Conservation (phyloP, 768 basidiomycete genomes). For the Tulasnella sp. region DNA sequence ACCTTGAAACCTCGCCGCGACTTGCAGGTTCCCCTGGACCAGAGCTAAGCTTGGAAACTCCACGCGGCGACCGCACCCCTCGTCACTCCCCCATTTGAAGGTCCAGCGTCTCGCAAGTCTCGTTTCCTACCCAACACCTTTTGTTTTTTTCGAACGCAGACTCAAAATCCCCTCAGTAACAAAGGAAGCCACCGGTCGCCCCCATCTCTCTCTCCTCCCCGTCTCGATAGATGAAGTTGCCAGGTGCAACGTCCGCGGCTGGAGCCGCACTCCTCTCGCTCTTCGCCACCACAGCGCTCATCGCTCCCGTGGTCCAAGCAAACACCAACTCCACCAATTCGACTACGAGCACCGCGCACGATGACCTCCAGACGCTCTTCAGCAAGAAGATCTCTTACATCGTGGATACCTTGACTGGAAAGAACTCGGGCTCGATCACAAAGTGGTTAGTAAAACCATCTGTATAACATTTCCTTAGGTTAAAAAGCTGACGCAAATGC, state of each 20-base stretch:
- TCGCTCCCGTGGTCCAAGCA: not conserved
- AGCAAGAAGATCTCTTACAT: not conserved
- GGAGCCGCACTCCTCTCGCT: not conserved
- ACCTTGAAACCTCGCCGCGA: not conserved
- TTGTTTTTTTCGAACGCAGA: not conserved
- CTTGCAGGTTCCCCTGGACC: not conserved
- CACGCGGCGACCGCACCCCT: not conserved
- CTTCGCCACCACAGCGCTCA: not conserved
- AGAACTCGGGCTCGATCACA: not conserved
- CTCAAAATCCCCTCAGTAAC: not conserved
- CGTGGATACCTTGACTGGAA: not conserved
- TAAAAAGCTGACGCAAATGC: not conserved
- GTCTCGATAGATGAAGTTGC: not conserved
- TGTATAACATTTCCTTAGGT: no score
- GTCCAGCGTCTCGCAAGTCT: not conserved
- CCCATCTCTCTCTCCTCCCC: not conserved
- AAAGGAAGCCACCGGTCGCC: no score
- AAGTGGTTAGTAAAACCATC: not conserved
- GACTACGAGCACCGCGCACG: not conserved
- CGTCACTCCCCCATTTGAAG: not conserved
- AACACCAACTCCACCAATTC: constrained; percentile 4
- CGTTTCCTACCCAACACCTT: not conserved
- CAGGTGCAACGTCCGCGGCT: not conserved
- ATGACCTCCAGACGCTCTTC: not conserved
- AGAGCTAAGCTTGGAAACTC: not conserved